A percentile compares a stretch with the other conserved stretches of the same genome.
These are phyloP conservation scores for Phaeotremella fagi DNA, from an alignment of 768 basidiomycete genomes.

Conservation along the genomic window DNA sequence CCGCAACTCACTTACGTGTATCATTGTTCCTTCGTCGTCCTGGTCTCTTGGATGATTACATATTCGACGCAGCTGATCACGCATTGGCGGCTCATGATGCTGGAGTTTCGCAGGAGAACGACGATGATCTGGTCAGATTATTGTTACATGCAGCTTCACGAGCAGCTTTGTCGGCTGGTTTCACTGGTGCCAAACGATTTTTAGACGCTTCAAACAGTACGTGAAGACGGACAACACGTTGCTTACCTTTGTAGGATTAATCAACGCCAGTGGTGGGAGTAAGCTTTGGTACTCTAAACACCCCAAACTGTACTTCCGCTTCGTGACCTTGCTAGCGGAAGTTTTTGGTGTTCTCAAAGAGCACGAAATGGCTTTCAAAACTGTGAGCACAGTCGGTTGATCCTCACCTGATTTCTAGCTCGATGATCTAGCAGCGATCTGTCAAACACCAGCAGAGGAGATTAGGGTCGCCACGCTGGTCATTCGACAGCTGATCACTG, in stretches of 20 bases:
- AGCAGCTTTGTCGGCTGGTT: slow-evolving; percentile 13
- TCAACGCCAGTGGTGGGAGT: slow-evolving; percentile 10
- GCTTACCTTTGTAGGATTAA: slow-evolving; percentile 4
- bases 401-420: no score
- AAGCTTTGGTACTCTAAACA: slow-evolving; percentile 4
- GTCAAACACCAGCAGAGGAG: slow-evolving; percentile 10
- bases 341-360: slow-evolving; percentile 6
- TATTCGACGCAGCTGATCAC: slow-evolving; percentile 31
- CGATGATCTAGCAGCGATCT: not conserved
- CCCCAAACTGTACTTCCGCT: slow-evolving; percentile 1
- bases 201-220: slow-evolving; percentile 6
- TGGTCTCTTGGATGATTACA: slow-evolving; percentile 10
- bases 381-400: not conserved
- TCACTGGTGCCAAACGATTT: slow-evolving; percentile 4
- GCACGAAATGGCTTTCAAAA: not conserved
- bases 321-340: slow-evolving; percentile 1
- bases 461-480: slow-evolving; percentile 2
- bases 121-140: slow-evolving; percentile 4
- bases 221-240: slow-evolving; percentile 5
- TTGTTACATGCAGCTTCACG: slow-evolving; percentile 11
- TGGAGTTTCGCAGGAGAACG: not conserved
- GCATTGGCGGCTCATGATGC: slow-evolving; percentile 12
- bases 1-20: slow-evolving; percentile 3
- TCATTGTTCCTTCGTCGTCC: slow-evolving; percentile 15
- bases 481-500: slow-evolving; percentile 10